A percentile compares a stretch with the other conserved stretches of the same genome.
phyloP scores from a whole-genome alignment of 2,329 filamentous ascomycete species.

The Penicillium psychrosexuale region DNA sequence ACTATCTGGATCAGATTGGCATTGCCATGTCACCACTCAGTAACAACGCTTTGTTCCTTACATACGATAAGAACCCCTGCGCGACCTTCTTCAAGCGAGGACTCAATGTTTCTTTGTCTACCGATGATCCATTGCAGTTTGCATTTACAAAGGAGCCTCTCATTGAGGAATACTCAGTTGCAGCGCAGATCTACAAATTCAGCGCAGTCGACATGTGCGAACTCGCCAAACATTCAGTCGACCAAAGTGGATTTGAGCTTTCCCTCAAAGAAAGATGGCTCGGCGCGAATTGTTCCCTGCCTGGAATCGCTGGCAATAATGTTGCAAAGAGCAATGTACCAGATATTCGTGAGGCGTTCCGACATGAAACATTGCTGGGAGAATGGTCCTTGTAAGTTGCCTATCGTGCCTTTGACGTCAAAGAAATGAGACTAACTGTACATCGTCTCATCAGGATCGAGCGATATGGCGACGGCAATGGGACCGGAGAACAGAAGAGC shows the following conservation, averaged over 20 bases:
- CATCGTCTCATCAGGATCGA: slow-evolving; percentile 26
- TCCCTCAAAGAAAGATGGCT: slow-evolving; percentile 90
- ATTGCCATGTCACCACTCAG: slow-evolving; percentile 99
- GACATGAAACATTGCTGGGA: slow-evolving; percentile 78
- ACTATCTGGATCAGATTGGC: slow-evolving; percentile 96
- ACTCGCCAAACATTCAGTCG: slow-evolving; percentile 90
- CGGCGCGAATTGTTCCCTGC: slow-evolving; percentile 70
- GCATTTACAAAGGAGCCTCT: slow-evolving; percentile 97
- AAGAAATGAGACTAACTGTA: background rate
- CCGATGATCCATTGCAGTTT: slow-evolving; percentile 95
- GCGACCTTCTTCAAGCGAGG: slow-evolving; percentile 92
- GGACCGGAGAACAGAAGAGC: slow-evolving; percentile 23
- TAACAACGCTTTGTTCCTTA: slow-evolving; percentile 94
- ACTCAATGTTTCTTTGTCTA: slow-evolving; percentile 91
- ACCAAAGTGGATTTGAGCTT: slow-evolving; percentile 89
- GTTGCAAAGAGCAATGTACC: slow-evolving; percentile 97
- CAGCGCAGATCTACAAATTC: slow-evolving; percentile 97
- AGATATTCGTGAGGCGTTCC: slow-evolving; percentile 83
- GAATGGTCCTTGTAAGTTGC: slow-evolving; percentile 73
- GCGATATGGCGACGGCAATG: slow-evolving; percentile 22
- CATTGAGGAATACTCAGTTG: slow-evolving; percentile 97
- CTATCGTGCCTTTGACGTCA: background rate
- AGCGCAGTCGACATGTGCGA: slow-evolving; percentile 98
- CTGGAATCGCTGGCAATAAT: slow-evolving; percentile 79
- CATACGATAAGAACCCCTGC: slow-evolving; percentile 96